Evolutionary conservation across 2,329 filamentous ascomycete species (phyloP).

Genomic region (Fusarium cicatricum): DNA sequence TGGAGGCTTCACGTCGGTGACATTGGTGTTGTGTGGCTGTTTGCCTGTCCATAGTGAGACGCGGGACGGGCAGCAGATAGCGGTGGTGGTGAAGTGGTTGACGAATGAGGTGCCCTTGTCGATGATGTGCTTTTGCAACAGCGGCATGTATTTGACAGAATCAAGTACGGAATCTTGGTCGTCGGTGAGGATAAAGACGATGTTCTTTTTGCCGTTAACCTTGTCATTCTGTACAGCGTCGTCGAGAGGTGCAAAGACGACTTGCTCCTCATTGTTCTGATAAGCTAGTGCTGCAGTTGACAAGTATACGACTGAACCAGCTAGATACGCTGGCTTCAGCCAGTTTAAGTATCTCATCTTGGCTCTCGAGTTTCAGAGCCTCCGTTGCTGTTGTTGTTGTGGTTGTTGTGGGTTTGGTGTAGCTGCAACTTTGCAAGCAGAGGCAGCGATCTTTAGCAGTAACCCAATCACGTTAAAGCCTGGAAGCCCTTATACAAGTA

Average conservation of each 20-base stretch:
- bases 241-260: neutral
- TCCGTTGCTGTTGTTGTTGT: neutral
- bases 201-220: constrained; percentile 52
- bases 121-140: constrained; percentile 62
- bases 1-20: constrained; percentile 64
- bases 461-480: neutral
- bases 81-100: constrained; percentile 72
- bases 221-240: neutral
- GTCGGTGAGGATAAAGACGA: constrained; percentile 73
- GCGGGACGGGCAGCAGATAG: constrained; percentile 73
- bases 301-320: neutral
- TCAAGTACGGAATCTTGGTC: constrained; percentile 71
- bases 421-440: neutral
- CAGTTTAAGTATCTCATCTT: constrained; percentile 23
- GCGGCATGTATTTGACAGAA: constrained; percentile 68
- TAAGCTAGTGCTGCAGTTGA: neutral
- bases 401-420: too few relatives aligned
- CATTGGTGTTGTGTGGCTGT: constrained; percentile 75
- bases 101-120: constrained; percentile 66
- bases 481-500: neutral
- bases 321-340: constrained; percentile 7
- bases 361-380: too few relatives aligned
- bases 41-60: constrained; percentile 72
- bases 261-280: neutral
- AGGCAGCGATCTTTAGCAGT: neutral